phyloP scores from a whole-genome alignment of 768 basidiomycete genomes.

The Auriculariales sp. region DNA sequence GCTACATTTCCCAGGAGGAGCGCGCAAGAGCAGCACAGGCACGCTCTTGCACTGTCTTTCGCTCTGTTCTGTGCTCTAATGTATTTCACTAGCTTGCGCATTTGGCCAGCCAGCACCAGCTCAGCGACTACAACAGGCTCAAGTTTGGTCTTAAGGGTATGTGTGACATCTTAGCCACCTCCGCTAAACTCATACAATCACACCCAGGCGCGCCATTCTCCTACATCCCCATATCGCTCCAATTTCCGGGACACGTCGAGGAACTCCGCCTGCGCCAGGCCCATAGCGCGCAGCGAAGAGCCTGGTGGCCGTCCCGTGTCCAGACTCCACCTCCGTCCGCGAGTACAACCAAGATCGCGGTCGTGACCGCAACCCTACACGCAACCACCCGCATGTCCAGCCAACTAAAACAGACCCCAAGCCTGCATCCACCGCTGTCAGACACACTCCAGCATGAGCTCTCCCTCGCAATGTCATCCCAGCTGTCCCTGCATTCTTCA shows the following conservation, averaged over 20 bases:
- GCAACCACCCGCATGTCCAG: background rate
- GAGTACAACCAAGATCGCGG: background rate
- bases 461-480: conserved; percentile 38
- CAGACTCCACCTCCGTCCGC: background rate
- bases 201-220: conserved; percentile 35
- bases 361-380: background rate
- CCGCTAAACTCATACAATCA: background rate
- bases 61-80: background rate
- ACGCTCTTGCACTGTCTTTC: background rate
- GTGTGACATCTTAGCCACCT: background rate
- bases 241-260: conserved; percentile 41
- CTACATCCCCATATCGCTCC: conserved; percentile 51
- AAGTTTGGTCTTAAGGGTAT: conserved; percentile 44
- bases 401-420: background rate
- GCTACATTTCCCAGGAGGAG: conserved; percentile 1
- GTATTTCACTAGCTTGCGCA: conserved; percentile 25
- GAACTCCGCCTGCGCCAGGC: conserved; percentile 40
- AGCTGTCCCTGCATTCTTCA: conserved; percentile 15
- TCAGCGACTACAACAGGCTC: conserved; percentile 51
- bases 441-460: conserved; percentile 32
- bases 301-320: conserved; percentile 36
- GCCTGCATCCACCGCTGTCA: conserved; percentile 6
- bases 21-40: conserved; percentile 5
- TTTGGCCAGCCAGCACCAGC: conserved; percentile 63
- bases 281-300: conserved; percentile 18